Conservation (phyloP, 805 yeast species). For the Zygoascus flipseniorum region DNA sequence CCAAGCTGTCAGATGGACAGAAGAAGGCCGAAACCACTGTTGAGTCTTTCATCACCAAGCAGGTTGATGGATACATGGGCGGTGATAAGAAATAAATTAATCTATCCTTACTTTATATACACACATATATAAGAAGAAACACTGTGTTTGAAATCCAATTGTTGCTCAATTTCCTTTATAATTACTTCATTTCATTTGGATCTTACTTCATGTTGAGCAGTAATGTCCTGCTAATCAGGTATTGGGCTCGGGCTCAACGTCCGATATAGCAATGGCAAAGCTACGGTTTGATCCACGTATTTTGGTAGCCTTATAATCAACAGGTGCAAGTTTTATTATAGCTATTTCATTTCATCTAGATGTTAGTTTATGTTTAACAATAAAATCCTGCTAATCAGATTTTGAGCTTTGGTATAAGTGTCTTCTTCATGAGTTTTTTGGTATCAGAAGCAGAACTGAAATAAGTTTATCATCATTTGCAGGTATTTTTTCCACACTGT, state of each 20-base stretch:
- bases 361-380: not conserved
- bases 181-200: not conserved
- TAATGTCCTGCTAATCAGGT: not conserved
- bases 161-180: not conserved
- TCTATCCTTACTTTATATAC: not conserved
- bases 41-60: slow-evolving; percentile 12
- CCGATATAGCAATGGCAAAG: no score
- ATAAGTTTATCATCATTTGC: slow-evolving; percentile 50
- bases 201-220: not conserved
- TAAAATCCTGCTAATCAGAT: not conserved
- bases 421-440: slow-evolving; percentile 59
- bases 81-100: not conserved
- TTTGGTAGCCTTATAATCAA: no score
- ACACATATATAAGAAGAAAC: no score
- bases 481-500: not conserved
- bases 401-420: slow-evolving; percentile 25
- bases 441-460: slow-evolving; percentile 98
- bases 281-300: no score
- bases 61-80: slow-evolving; percentile 6
- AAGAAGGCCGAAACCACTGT: slow-evolving; percentile 4
- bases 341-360: not conserved
- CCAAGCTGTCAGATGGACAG: slow-evolving; percentile 12
- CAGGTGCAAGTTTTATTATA: not conserved
- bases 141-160: no score
- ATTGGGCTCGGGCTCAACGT: slow-evolving; percentile 19